Evolutionary conservation across 129 eudicot species (phyloP).

Genomic region (Cynara cardunculus): DNA sequence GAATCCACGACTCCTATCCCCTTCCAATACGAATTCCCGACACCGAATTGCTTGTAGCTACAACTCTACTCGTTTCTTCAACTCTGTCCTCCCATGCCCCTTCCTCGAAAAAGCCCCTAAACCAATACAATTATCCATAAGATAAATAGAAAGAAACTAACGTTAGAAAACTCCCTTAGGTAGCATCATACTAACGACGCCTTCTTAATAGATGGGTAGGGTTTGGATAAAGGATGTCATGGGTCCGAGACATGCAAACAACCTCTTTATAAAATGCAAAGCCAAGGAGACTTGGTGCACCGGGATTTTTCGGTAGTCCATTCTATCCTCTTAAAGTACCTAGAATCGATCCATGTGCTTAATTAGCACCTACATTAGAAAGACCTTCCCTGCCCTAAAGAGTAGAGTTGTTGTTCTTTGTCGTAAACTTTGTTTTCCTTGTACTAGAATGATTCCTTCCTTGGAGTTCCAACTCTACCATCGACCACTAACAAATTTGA

Average conservation of each 20-base stretch:
- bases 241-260: background rate
- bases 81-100: conserved; percentile 23
- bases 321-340: background rate
- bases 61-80: conserved; percentile 27
- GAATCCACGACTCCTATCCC: conserved; percentile 29
- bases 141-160: conserved; percentile 8
- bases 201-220: background rate
- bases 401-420: too few species aligned
- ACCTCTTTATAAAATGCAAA: background rate
- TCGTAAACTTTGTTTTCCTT: conserved; percentile 5
- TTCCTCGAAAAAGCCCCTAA: conserved; percentile 37
- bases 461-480: background rate
- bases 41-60: conserved; percentile 28
- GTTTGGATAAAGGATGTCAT: background rate
- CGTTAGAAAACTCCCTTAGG: background rate
- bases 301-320: background rate
- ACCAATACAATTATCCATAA: conserved; percentile 29
- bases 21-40: conserved; percentile 38
- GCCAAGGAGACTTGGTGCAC: background rate
- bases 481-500: background rate
- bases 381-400: too few species aligned
- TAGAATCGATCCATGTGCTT: background rate
- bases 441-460: conserved; percentile 10
- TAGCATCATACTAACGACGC: background rate
- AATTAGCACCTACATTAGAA: too few species aligned